Conservation (phyloP, 176 grass and related monocot genomes). For the Triticum turgidum region DNA sequence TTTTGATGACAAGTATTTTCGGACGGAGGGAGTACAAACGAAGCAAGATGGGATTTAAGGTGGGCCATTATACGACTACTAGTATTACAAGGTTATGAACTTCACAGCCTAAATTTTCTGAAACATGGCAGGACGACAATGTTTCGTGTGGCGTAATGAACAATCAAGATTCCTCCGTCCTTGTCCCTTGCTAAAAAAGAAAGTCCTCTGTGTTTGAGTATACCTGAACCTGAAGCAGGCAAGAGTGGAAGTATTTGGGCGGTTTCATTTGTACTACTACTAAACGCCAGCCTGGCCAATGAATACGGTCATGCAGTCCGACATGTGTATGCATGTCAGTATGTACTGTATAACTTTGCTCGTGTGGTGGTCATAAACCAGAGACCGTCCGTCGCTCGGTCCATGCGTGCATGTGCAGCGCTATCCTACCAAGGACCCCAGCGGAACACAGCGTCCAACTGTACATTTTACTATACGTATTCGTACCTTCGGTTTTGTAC, state of each 20-base stretch:
- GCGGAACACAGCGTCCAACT: background rate
- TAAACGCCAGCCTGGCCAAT: background rate
- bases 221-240: slow-evolving; percentile 19
- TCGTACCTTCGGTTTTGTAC: background rate
- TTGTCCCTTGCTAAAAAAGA: background rate
- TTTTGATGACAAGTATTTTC: too few species aligned
- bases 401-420: background rate
- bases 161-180: background rate
- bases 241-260: background rate
- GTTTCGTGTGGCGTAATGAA: background rate
- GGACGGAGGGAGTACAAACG: too few species aligned
- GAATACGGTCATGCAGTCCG: too few species aligned
- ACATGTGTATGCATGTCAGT: too few species aligned
- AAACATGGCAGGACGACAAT: background rate
- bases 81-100: background rate
- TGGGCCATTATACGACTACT: too few species aligned
- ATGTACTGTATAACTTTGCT: too few species aligned
- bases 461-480: background rate
- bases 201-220: background rate
- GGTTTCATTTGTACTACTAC: too few species aligned
- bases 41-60: too few species aligned
- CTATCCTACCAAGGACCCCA: background rate
- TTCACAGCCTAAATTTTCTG: background rate
- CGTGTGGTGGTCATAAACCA: background rate
- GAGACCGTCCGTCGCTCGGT: background rate